These are phyloP conservation scores for Eimeria maxima DNA, from an alignment of 169 alveolate genomes.

Conservation along the genomic window DNA sequence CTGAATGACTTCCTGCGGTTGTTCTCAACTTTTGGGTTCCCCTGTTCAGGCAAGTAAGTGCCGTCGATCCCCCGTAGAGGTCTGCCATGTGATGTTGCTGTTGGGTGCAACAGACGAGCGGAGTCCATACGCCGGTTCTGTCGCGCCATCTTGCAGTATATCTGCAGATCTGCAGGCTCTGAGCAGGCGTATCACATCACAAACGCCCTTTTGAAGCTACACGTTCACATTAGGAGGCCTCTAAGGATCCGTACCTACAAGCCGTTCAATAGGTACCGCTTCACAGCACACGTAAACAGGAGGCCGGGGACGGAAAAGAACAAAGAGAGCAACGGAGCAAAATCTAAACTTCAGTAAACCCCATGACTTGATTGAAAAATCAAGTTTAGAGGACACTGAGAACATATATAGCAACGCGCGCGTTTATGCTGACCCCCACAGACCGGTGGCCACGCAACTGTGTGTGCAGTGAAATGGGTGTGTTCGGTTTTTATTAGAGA, in stretches of 20 bases:
- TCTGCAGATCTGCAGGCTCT: slow-evolving; percentile 15
- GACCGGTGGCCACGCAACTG: slow-evolving; percentile 3
- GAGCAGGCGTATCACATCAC: neutral
- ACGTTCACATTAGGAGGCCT: neutral
- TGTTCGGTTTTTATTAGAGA: neutral
- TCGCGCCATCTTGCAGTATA: slow-evolving; percentile 12
- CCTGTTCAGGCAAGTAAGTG: neutral
- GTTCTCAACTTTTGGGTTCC: neutral
- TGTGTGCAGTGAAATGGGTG: neutral
- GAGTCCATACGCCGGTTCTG: slow-evolving; percentile 8
- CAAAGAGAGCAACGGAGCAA: neutral
- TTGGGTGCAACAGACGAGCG: slow-evolving; percentile 27
- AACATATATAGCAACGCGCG: too few species aligned
- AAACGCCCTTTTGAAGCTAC: neutral
- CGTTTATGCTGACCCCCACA: neutral
- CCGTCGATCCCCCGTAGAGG: neutral
- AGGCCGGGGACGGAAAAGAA: neutral
- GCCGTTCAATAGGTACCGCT: neutral
- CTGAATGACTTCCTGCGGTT: neutral
- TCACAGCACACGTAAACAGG: neutral
- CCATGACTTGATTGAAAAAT: neutral
- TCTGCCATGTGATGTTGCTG: slow-evolving; percentile 3
- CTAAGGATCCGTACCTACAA: neutral
- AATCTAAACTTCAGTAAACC: neutral
- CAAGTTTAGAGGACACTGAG: neutral